Evolutionary conservation across 805 yeast genomes (phyloP), one percentile per base, ranked within the genome.

Genomic region (Kodamaea neixiangensis): DNA sequence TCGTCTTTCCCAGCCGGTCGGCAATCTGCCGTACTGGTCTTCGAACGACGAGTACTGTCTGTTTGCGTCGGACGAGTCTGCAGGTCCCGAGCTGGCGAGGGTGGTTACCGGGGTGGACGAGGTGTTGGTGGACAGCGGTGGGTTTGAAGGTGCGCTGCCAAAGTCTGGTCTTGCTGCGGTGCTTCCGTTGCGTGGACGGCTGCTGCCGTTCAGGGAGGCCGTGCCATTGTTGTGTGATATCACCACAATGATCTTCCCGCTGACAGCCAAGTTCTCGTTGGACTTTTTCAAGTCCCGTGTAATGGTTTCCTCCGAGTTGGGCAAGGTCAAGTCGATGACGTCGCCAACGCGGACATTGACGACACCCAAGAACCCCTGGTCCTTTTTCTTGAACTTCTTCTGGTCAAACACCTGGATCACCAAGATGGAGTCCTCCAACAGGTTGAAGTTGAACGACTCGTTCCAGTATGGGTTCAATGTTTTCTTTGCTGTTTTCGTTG

Each of bases 1-100:
- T 72, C 99, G 82, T 61, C 99, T 85, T 71, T 94, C 99, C 98
- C 99, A 94, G 3, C 99, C 99, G 5, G 97, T 90, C 2, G 99
- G 99, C 58, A 94, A 78, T 65, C 97, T 80, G 40, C 99, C 99
- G 61, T 85, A 83, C 68, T 93, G 98, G 72, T 94, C 99, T 71
- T 94, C 99, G 67, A 94, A 94, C 1, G 98, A 89, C 4, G 96
- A 88, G 61, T 85, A 86, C 63, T 86, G 96, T 62, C 91, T 81
- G 58, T 71, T 70, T 5, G 63, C 51, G 17, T 52, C 29, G 7
- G 54, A 21, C 15, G 56, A 31, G 5, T 56, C 50, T 1, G 59
- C 41, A n/a, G 49, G 47, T 25, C 60, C 52, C 31, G 55, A 6
- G n/a, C n/a, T n/a, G n/a, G n/a, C n/a, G n/a, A n/a, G n/a, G n/a